Conservation (phyloP, 345 rosid species). For the Gossypium australe region DNA sequence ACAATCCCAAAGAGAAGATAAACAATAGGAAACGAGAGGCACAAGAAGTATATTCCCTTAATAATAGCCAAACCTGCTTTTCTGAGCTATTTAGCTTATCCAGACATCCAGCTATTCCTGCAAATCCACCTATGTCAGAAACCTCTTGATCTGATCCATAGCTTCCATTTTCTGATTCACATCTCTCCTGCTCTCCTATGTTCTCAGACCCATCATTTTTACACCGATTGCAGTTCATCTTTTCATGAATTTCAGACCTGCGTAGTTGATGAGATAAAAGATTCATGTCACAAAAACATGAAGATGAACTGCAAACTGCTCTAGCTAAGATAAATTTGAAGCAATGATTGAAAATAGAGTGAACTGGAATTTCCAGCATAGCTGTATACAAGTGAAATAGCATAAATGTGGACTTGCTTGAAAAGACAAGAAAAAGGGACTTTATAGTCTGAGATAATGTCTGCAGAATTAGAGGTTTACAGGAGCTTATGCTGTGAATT, state of each 20-base stretch:
- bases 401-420: background rate
- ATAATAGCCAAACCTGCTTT: slow-evolving; percentile 53
- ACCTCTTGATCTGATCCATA: slow-evolving; percentile 28
- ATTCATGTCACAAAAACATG: background rate
- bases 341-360: background rate
- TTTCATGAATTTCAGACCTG: slow-evolving; percentile 14
- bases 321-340: background rate
- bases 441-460: background rate
- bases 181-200: slow-evolving; percentile 28
- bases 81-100: slow-evolving; percentile 66
- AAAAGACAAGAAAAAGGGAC: background rate
- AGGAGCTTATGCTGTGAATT: background rate
- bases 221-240: slow-evolving; percentile 7
- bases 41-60: background rate
- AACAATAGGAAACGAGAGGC: slow-evolving; percentile 3
- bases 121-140: slow-evolving; percentile 80
- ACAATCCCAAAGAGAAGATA: slow-evolving; percentile 6
- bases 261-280: background rate
- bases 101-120: slow-evolving; percentile 64
- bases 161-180: slow-evolving; percentile 19
- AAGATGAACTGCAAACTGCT: background rate
- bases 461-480: slow-evolving; percentile 1
- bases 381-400: background rate
- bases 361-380: background rate
- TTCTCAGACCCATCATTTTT: background rate